Evolutionary conservation across 768 basidiomycete species (phyloP), one percentile per base, ranked within the genome.

Genomic region (Leccinum fibrillosum): DNA sequence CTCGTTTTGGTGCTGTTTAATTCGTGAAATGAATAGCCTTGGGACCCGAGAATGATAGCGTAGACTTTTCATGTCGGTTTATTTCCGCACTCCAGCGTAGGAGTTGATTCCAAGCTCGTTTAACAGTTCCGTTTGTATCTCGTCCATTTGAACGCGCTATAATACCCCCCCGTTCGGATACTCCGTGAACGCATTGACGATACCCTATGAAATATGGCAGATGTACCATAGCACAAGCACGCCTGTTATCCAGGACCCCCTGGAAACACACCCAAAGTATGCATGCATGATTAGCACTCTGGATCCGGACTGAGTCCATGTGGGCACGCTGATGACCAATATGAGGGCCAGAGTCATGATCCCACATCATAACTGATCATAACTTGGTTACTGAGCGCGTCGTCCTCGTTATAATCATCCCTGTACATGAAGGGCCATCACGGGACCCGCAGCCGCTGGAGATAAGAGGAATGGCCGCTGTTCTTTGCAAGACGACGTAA

Each of bases 1-100:
- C 53, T 49, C 26, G 19, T 57, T 60, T 37, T 48, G 53, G 50
- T 57, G 26, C 52, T 37, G 48, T 62, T 55, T 64, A 64, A 64
- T 64, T 25, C 13, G 15, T 61, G 59, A 61, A 64, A 56, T 17
- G 49, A 47, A 54, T 59, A 42, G 54, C 39, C 23, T 19, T 49
- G 25, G 42, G 32, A 34, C 37, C 37, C 39, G n/a, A 42, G 39
- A n/a, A 42, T 42, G 39, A 42, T 58, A 34, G 42, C 47, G 28
- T 53, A 51, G 47, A 66, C 30, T 50, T 54, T 56, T 56, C 47
- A 53, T 45, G 45, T 53, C 35, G 44, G 25, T 57, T 37, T 5
- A 26, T 32, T 62, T 15, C 9, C 15, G 10, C 39, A 49, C 25
- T 35, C 52, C 49, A 21, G 2, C 42, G 19, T 21, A 44, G 19